Conservation (phyloP, 139 green algal genomes). For the Chlorella sorokiniana region DNA sequence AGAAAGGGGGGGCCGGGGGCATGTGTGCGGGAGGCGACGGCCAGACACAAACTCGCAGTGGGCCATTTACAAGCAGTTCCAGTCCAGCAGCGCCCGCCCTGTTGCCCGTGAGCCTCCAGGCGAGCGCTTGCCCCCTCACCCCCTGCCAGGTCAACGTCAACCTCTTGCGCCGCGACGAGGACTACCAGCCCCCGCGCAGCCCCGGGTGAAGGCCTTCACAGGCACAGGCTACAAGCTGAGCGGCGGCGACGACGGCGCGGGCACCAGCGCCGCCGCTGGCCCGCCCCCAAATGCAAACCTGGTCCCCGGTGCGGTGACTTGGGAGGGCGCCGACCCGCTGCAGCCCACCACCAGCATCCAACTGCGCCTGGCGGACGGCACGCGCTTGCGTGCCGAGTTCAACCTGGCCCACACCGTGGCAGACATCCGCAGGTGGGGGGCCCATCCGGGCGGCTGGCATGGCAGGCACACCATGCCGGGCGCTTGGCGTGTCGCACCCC, state of each 20-base stretch:
- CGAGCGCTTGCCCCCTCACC: too few relatives aligned
- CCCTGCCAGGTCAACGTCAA: constrained; percentile 78
- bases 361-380: constrained; percentile 84
- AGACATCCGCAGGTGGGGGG: constrained; percentile 79
- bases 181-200: constrained; percentile 67
- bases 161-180: constrained; percentile 76
- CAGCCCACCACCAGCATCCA: constrained; percentile 84
- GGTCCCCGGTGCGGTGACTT: constrained; percentile 31
- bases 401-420: constrained; percentile 81
- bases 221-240: constrained; percentile 67
- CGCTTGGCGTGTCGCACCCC: neutral
- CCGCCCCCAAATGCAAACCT: constrained; percentile 2
- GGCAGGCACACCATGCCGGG: neutral
- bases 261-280: constrained; percentile 14
- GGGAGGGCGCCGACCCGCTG: constrained; percentile 74
- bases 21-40: too few relatives aligned
- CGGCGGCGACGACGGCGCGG: neutral
- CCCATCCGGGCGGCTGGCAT: too few relatives aligned
- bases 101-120: neutral
- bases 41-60: too few relatives aligned
- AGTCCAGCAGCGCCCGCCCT: neutral
- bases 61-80: neutral
- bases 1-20: too few relatives aligned
- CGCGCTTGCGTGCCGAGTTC: constrained; percentile 81
- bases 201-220: constrained; percentile 69